Percentiles rank a stretch among this genome's conserved stretches.
Conservation (phyloP, 805 yeast genomes). For the Hagleromyces aurorensis region DNA sequence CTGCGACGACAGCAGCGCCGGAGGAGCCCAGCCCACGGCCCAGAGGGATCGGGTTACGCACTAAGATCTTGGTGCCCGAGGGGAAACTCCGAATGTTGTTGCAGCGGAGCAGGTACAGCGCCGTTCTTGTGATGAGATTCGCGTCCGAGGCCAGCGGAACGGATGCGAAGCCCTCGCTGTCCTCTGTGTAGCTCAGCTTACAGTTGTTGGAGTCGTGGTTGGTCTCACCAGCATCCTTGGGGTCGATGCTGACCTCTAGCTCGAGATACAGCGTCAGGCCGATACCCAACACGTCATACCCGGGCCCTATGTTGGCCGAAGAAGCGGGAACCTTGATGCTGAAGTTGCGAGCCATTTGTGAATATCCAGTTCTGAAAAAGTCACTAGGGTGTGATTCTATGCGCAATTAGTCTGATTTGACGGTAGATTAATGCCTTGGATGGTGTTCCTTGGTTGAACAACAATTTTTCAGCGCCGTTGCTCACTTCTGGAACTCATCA, state of each 20-base stretch:
- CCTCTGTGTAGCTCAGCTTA: constrained; percentile 54
- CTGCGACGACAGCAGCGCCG: constrained; percentile 98
- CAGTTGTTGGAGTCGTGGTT: constrained; percentile 61
- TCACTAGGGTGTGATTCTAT: too few relatives aligned
- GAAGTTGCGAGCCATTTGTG: constrained; percentile 45
- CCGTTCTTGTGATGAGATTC: constrained; percentile 87
- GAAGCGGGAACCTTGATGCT: constrained; percentile 84
- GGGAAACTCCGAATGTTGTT: constrained; percentile 74
- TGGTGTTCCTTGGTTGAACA: too few relatives aligned
- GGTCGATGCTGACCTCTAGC: constrained; percentile 59
- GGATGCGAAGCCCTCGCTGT: constrained; percentile 66
- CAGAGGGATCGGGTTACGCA: constrained; percentile 85
- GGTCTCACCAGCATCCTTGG: constrained; percentile 38
- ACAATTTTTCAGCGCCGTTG: too few relatives aligned
- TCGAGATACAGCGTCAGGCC: constrained; percentile 73
- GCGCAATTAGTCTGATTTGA: too few relatives aligned
- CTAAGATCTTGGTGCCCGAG: constrained; percentile 69
- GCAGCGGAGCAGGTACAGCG: constrained; percentile 83
- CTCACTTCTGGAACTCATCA: too few relatives aligned
- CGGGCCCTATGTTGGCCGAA: constrained; percentile 97
- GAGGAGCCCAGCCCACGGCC: constrained; percentile 97
- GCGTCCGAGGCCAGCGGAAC: constrained; percentile 74
- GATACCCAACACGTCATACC: constrained; percentile 92
- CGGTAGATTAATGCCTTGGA: too few relatives aligned
- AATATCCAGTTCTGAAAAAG: too few relatives aligned